Base-by-base conservation (phyloP, 768 basidiomycete genomes). In the Hericium rajendrae region DNA sequence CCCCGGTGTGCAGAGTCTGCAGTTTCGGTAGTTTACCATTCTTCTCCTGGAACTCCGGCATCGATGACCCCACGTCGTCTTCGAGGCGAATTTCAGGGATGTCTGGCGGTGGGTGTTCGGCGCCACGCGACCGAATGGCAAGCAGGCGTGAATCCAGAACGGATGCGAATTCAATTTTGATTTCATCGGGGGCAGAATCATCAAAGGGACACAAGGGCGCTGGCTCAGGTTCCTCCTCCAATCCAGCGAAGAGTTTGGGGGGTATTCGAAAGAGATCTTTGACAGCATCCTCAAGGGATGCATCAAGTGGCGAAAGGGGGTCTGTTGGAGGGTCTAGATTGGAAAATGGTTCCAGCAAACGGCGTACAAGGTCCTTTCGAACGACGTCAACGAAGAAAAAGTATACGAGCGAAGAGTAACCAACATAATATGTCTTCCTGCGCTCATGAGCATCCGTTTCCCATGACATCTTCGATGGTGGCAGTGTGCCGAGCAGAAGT, bases 381-480 rank as follows among this genome's bases (percentile, higher is more conserved):
- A 26, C 32, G 38, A 53, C 64, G 6, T 32, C 32, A 32, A 32
- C 56, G 66, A 59, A 55, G 13, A 37, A 2, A 12, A 10, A 50
- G 52, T n/a, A 12, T 4, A 41, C 18, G 49, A 12, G n/a, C 40
- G 51, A 41, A n/a, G 10, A 54, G 51, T 49, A 24, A 72, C 82
- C 43, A 61, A 89, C 88, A 67, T 90, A 90, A 66, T 90, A 91
- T 58, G 76, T 78, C 43, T 84, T 81, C 54, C 88, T 73, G 65
- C 85, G 85, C 60, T 81, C 82, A 40, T 67, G 66, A 46, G 75
- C 72, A 58, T 86, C 84, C 38, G 66, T 69, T n/a, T 70, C 67
- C 88, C 87, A 88, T 6, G 72, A 72, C 4, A 76, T 64, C 66
- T 86, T 88, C 51, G 77, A 66, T 1, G 71, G 65, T 0, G 88